phyloP scores from a whole-genome alignment of 805 yeast genomes.

The Hanseniaspora nectarophila region DNA sequence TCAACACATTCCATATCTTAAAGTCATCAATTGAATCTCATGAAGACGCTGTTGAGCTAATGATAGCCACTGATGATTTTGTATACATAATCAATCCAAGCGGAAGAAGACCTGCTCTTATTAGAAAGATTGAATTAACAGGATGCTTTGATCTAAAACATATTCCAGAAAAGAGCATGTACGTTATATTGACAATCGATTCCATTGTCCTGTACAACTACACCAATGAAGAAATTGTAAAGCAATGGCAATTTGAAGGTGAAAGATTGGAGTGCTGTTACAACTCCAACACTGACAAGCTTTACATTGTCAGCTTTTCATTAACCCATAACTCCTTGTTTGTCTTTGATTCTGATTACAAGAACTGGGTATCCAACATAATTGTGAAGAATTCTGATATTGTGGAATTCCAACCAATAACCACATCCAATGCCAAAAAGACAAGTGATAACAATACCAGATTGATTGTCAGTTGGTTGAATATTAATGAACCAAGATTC shows the following conservation, averaged over 20 bases:
- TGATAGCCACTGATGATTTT: conserved; percentile 29
- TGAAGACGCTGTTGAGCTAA: conserved; percentile 18
- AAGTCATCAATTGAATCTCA: conserved; percentile 12
- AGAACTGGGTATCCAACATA: conserved; percentile 28
- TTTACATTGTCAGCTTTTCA: conserved; percentile 20
- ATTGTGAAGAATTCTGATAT: conserved; percentile 23
- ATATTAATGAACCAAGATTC: conserved; percentile 32
- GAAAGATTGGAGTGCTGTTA: conserved; percentile 18
- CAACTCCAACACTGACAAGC: conserved; percentile 3
- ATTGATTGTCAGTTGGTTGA: conserved; percentile 29
- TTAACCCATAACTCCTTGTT: conserved; percentile 20
- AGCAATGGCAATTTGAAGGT: conserved; percentile 21
- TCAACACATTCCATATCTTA: conserved; percentile 24
- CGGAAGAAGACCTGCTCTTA: conserved; percentile 27
- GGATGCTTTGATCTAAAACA: conserved; percentile 19
- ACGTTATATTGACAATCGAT: conserved; percentile 20
- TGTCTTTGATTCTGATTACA: conserved; percentile 26
- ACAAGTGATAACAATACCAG: conserved; percentile 11
- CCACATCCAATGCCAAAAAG: not conserved
- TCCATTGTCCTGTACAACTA: conserved; percentile 6
- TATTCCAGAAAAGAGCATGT: conserved; percentile 18
- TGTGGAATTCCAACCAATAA: conserved; percentile 20
- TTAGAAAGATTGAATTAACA: conserved; percentile 20
- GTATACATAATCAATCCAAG: conserved; percentile 56
- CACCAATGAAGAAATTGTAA: conserved; percentile 16